phyloP scores from a whole-genome alignment of 2,329 filamentous ascomycete species.

The Sporothrix luriei region DNA sequence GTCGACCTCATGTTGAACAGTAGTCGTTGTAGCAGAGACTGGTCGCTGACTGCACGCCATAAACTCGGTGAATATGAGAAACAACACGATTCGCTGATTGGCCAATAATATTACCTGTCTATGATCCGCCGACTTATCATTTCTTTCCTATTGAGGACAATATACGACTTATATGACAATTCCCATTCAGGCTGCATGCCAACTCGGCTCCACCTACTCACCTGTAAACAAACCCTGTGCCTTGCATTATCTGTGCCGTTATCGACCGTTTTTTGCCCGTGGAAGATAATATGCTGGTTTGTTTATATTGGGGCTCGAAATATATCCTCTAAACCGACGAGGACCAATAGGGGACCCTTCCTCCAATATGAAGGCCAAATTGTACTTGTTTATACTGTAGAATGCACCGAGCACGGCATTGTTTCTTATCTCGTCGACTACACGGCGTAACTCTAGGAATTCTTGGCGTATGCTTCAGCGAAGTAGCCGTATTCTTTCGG shows the following conservation, averaged over 20 bases:
- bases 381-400: neutral
- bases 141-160: neutral
- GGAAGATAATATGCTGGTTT: neutral
- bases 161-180: neutral
- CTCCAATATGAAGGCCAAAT: neutral
- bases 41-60: neutral
- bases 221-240: conserved; percentile 8
- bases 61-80: neutral
- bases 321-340: neutral
- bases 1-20: no score
- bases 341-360: neutral
- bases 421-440: conserved; percentile 2
- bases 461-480: neutral
- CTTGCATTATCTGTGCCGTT: conserved; percentile 25
- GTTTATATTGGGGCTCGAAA: neutral
- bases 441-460: neutral
- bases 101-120: neutral
- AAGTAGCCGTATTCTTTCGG: neutral
- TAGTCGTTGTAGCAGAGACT: no score
- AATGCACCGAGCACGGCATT: conserved; percentile 7
- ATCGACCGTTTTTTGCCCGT: neutral
- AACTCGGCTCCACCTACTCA: neutral
- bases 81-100: conserved; percentile 5
- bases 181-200: conserved; percentile 22
- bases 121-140: neutral